Base-by-base conservation (phyloP, 208 protist species). In the Porcisia deanei region DNA sequence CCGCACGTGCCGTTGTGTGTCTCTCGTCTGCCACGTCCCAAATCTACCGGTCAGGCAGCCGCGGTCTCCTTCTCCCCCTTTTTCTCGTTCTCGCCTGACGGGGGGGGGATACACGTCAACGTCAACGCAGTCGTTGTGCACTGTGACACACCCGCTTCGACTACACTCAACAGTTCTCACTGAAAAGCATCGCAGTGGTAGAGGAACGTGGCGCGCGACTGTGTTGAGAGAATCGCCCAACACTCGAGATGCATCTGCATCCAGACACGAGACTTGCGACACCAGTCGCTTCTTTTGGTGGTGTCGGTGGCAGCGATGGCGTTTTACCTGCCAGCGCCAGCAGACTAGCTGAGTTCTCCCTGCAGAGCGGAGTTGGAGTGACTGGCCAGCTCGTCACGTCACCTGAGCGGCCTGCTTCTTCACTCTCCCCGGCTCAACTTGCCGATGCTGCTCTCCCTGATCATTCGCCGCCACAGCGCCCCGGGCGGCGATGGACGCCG, bases 401-500 rank as follows among this genome's bases (percentile, higher is more conserved):
- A 43, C 4, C 45, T 10, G 25, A 55, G 16, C 0, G 22, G 25
- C 37, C 25, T 20, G 9, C 9, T 34, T 4, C 65, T 12, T 70
- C 47, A 22, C 65, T 20, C n/a, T 20, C 25, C 9, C 10, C 45
- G 3, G 10, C 12, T 52, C 65, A 52, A 4, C 45, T 43, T n/a
- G 49, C 49, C 22, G 47, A 59, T 5, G 2, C 30, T 43, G 1
- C 14, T 25, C 20, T 58, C n/a, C 52, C 16, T 6, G 34, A 55
- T 57, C 67, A 37, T 20, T 30, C 7, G 68, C 64, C 67, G 55
- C 55, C 37, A 25, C 72, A 77, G 70, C 82, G 41, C 0, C 68
- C 53, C 41, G 59, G 47, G 43, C 76, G 76, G 14, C 76, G 68
- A 39, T 81, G 77, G 77, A 81, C 71, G 34, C 77, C 77, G 71